Evolutionary conservation across 176 grass and related monocot genomes (phyloP), one percentile per base, ranked within the genome.

Genomic region (Oryza officinalis): DNA sequence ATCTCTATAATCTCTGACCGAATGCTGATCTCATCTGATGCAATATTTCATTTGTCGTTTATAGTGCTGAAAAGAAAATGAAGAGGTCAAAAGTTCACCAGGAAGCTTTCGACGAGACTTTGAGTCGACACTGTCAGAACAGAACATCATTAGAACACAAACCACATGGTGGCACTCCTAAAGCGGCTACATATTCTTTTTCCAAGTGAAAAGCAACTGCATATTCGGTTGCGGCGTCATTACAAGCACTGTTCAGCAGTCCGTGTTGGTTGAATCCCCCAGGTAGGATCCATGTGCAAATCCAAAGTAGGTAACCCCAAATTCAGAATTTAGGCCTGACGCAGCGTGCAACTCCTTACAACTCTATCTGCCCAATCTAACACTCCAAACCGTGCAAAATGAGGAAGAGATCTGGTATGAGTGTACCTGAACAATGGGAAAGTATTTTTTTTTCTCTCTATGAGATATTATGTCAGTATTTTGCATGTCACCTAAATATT

Each of bases 11-110:
- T 61, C n/a, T n/a, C 37, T 83, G 84, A 90, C 17, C 80, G 38
- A 69, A 83, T n/a, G 84, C 79, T 90, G 84, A 89, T 65, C 79
- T 90, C 79, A 89, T 65, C 69, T n/a, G 37, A 81, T 25, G 67
- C 63, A 79, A 69, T 64, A 68, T 30, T 66, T 8, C 43, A 52
- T 3, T 83, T 52, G 43, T 15, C 59, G 11, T 83, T 38, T 6
- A 60, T 60, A 23, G 20, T 3, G 22, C 20, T 22, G 6, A 72
- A 45, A 77, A 45, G 35, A 64, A 31, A 9, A 46, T 46, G 72
- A 20, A 47, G 18, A 63, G 64, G 49, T 69, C 47, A 87, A 86
- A 73, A 61, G 72, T 32, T 59, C 13, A 50, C 67, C 28, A 41
- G 13, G 20, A 37, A 47, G 61, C 9, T 10, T 18, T 44, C 35